These are phyloP conservation scores for Penicillium sp. DNA, from an alignment of 2,329 filamentous ascomycete species.

Conservation along the genomic window DNA sequence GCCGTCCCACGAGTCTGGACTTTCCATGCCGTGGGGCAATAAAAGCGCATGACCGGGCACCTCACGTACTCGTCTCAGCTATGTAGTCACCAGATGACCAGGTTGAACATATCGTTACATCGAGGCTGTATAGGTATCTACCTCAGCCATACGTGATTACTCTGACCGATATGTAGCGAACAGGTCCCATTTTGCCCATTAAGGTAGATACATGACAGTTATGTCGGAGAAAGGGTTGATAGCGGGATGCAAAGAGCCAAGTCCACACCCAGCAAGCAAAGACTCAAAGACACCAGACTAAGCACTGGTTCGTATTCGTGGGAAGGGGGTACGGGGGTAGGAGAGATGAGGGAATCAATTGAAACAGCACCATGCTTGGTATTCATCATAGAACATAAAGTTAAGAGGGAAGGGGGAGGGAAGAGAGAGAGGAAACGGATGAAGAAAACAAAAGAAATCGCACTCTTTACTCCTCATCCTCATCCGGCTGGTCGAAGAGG, in stretches of 20 bases:
- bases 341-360: constrained; percentile 15
- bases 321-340: neutral
- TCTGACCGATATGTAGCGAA: constrained; percentile 14
- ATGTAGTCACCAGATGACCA: neutral
- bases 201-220: constrained; percentile 32
- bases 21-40: too few species aligned
- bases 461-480: constrained; percentile 52
- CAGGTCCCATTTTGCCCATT: constrained; percentile 31
- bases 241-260: constrained; percentile 9
- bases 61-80: too few species aligned
- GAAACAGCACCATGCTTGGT: constrained; percentile 26
- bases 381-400: constrained; percentile 29
- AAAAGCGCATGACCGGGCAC: too few species aligned
- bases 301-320: constrained; percentile 5
- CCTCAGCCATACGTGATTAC: neutral
- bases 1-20: neutral
- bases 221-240: constrained; percentile 12
- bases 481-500: constrained; percentile 93
- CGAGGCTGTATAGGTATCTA: too few species aligned
- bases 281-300: constrained; percentile 3
- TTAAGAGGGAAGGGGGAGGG: constrained; percentile 8
- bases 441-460: constrained; percentile 1
- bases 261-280: constrained; percentile 9
- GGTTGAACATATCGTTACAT: too few species aligned
- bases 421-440: neutral